Percentiles rank a stretch among this genome's conserved stretches.
These are phyloP conservation scores for Claviceps cyperi DNA, from an alignment of 2,329 filamentous ascomycete genomes.

Conservation along the genomic window DNA sequence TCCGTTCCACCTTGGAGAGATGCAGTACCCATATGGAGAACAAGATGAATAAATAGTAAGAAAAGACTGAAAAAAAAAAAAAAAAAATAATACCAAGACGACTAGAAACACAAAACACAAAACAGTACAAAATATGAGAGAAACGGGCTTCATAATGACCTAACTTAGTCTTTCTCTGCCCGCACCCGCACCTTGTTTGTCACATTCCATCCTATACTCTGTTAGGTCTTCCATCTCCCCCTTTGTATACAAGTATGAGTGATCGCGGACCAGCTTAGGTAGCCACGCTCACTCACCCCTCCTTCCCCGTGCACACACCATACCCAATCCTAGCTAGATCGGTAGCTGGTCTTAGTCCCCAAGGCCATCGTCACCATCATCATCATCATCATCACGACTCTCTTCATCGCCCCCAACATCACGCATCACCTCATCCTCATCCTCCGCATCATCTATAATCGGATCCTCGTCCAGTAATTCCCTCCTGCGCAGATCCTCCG, in stretches of 20 bases:
- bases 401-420: slow-evolving; percentile 22
- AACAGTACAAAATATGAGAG: neutral
- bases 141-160: neutral
- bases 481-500: slow-evolving; percentile 39
- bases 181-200: too few species aligned
- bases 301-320: too few species aligned
- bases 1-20: neutral
- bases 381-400: slow-evolving; percentile 23
- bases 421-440: slow-evolving; percentile 16
- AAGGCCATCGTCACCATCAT: slow-evolving; percentile 28
- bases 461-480: slow-evolving; percentile 39
- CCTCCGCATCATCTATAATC: slow-evolving; percentile 21
- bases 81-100: neutral
- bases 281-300: too few species aligned
- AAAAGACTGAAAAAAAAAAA: neutral
- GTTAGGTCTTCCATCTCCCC: too few species aligned
- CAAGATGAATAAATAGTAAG: neutral
- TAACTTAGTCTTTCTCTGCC: neutral
- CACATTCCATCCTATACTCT: too few species aligned
- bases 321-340: neutral
- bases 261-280: too few species aligned
- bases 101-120: neutral
- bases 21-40: neutral
- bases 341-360: slow-evolving; percentile 22
- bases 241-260: too few species aligned